Percentiles rank a stretch among this genome's conserved stretches.
These are phyloP conservation scores for Eragrostis nindensis DNA, from an alignment of 176 grass and related monocot genomes.

Conservation along the genomic window DNA sequence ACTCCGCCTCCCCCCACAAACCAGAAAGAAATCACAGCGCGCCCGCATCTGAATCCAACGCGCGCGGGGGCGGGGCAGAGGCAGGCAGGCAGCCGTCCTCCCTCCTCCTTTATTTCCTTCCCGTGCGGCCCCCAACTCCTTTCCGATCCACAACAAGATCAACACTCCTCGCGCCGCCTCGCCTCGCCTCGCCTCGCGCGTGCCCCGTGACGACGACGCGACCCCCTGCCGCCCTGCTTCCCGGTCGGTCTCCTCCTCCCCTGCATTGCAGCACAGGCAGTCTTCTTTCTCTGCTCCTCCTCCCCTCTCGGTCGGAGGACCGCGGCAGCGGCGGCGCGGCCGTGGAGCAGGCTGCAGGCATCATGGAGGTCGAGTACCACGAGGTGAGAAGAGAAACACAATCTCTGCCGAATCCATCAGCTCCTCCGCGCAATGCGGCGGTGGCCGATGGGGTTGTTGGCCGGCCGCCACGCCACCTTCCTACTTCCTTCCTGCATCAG, in stretches of 20 bases:
- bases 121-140: background rate
- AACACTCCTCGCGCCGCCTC: background rate
- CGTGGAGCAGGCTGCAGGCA: too few species aligned
- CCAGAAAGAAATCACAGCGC: background rate
- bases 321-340: too few species aligned
- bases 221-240: too few species aligned
- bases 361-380: conserved; percentile 46
- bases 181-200: too few species aligned
- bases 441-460: background rate
- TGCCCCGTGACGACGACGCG: too few species aligned
- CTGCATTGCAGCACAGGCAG: too few species aligned
- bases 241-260: too few species aligned
- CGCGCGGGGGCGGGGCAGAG: too few species aligned
- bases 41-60: background rate
- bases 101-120: background rate
- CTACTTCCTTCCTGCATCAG: background rate
- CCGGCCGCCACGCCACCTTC: background rate
- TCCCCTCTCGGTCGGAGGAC: too few species aligned
- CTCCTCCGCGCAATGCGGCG: background rate
- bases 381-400: conserved; percentile 19
- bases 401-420: background rate
- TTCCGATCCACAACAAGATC: background rate
- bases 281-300: background rate
- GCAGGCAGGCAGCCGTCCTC: background rate
- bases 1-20: too few species aligned